A percentile compares a stretch with the other conserved stretches of the same genome.
Evolutionary conservation across 2,329 filamentous ascomycete species (phyloP).

Genomic region (Diaporthe sp.): DNA sequence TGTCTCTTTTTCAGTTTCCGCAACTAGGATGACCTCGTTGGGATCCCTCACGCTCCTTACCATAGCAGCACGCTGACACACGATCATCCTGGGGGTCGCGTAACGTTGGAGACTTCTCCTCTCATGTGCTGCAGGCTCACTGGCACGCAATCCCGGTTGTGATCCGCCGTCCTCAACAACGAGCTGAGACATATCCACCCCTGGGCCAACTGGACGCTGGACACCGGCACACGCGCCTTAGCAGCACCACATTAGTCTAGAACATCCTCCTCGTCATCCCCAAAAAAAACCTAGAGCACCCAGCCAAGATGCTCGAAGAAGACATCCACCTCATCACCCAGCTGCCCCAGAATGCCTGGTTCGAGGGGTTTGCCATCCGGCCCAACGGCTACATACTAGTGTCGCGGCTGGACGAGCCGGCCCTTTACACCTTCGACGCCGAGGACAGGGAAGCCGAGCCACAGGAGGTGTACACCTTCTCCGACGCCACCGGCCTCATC

Average conservation of each 20-base stretch:
- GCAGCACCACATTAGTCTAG: neutral
- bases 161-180: conserved; percentile 23
- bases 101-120: neutral
- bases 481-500: conserved; percentile 23
- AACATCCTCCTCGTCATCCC: neutral
- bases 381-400: conserved; percentile 31
- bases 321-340: conserved; percentile 36
- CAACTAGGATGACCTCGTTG: conserved; percentile 27
- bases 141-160: conserved; percentile 19
- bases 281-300: neutral
- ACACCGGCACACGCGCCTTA: neutral
- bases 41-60: conserved; percentile 16
- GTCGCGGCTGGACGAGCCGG: conserved; percentile 33
- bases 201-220: neutral
- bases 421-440: conserved; percentile 31
- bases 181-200: neutral
- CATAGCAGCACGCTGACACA: conserved; percentile 14
- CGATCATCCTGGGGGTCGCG: neutral
- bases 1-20: neutral
- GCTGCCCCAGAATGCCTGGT: conserved; percentile 35
- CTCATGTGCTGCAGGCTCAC: conserved; percentile 13
- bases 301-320: conserved; percentile 19
- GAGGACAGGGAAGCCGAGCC: conserved; percentile 31
- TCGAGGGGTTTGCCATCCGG: conserved; percentile 30
- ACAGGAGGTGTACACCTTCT: conserved; percentile 21